Conservation (phyloP, 768 basidiomycete genomes). For the Candolleomyces eurysporus region DNA sequence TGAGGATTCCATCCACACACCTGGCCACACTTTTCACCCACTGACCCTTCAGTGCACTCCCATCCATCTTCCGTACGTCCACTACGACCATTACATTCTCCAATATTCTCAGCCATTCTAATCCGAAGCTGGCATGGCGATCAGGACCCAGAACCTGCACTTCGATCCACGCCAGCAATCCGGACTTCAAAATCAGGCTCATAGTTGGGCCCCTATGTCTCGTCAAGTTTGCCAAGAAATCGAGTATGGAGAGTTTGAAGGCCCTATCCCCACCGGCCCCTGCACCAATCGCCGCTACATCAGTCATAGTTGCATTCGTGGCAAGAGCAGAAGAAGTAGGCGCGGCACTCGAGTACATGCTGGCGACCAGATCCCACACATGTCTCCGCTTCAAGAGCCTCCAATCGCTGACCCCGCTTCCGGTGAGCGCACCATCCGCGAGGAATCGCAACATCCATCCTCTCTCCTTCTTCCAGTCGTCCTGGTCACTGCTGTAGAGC, state of each 20-base stretch:
- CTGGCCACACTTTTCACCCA: slow-evolving; percentile 59
- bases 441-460: slow-evolving; percentile 86
- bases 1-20: slow-evolving; percentile 45
- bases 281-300: slow-evolving; percentile 58
- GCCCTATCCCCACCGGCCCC: neutral
- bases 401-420: slow-evolving; percentile 64
- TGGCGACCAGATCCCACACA: slow-evolving; percentile 86
- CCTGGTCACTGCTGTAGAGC: slow-evolving; percentile 77
- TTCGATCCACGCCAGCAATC: slow-evolving; percentile 80
- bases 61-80: slow-evolving; percentile 50
- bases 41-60: slow-evolving; percentile 47
- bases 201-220: slow-evolving; percentile 65
- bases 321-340: slow-evolving; percentile 9
- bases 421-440: slow-evolving; percentile 66
- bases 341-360: slow-evolving; percentile 68
- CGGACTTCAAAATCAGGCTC: slow-evolving; percentile 69
- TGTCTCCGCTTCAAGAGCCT: slow-evolving; percentile 73
- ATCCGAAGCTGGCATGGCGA: slow-evolving; percentile 28
- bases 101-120: slow-evolving; percentile 65
- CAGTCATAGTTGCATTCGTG: slow-evolving; percentile 50
- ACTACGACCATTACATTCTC: slow-evolving; percentile 59
- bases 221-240: slow-evolving; percentile 78
- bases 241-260: neutral
- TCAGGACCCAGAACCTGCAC: slow-evolving; percentile 51
- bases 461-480: slow-evolving; percentile 86